A percentile compares a stretch with the other conserved stretches of the same genome.
phyloP scores from a whole-genome alignment of 441 rosid genomes.

The Corymbia citriodora region DNA sequence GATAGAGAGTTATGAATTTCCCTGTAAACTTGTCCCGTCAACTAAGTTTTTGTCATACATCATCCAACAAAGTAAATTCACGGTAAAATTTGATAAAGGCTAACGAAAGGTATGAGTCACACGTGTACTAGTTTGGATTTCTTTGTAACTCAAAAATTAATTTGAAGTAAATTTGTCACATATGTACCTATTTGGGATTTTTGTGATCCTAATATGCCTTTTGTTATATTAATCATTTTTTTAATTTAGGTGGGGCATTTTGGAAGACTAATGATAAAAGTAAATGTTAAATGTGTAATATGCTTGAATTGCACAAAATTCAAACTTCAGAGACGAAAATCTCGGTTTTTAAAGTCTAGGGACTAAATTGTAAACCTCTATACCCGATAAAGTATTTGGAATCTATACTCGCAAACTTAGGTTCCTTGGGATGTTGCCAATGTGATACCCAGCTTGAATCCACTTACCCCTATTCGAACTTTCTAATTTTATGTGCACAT shows the following conservation, averaged over 20 bases:
- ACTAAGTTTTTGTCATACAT: no score
- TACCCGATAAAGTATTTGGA: neutral
- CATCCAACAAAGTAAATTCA: neutral
- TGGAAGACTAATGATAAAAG: neutral
- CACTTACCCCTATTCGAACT: neutral
- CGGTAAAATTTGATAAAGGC: no score
- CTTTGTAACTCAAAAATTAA: no score
- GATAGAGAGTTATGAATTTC: neutral
- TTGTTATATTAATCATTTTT: no score
- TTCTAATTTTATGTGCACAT: neutral
- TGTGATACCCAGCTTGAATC: neutral
- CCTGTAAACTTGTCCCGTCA: neutral
- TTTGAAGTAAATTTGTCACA: neutral
- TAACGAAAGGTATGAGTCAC: neutral
- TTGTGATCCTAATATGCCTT: no score
- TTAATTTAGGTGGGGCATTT: neutral
- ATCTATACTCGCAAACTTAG: neutral
- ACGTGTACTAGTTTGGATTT: accelerated
- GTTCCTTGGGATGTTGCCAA: neutral
- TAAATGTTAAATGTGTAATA: neutral
- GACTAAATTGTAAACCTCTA: neutral
- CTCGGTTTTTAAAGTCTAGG: neutral
- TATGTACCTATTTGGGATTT: accelerated
- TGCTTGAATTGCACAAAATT: neutral
- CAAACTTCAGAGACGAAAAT: neutral